Base-by-base conservation (phyloP, 2,329 filamentous ascomycete species). In the Penicillium sp. region DNA sequence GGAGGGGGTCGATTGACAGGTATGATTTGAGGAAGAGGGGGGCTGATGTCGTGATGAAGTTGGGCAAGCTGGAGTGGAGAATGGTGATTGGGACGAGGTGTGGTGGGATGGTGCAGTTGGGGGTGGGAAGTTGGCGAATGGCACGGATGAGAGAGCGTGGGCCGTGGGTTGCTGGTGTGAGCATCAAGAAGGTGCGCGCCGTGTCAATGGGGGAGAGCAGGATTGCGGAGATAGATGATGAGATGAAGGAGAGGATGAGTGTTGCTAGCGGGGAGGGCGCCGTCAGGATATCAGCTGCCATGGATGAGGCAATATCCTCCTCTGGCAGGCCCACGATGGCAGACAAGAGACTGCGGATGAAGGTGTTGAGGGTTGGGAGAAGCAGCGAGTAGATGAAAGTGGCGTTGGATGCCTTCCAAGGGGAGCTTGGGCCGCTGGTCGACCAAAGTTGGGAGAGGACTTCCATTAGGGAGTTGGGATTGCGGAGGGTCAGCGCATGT, bases 371-470 rank as follows among this genome's bases (percentile, higher is more conserved):
- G 7, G 96, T 89, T 11, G 92, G 92, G 62, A 93, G 86, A 18
- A 98, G 82, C 49, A 97, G 86, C 0, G 88, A 90, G 77, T 98
- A 96, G 51, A 98, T 82, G 70, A 98, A 99, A 1, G 92, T 96
- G 14, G 90, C 87, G 73, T 98, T 98, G 39, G 92, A 91, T 9
- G 89, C 85, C 75, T 97, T 97, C 93, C 94, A 99, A 5, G 97
- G 88, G 4, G 95, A 95, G 83, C 92, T 93, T 0, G 89, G 89
- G 37, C 92, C 91, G 73, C 96, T 94, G 66, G 90, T 94, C 50
- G 89, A 84, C 91, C 95, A 98, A 19, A 98, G 79, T 72, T 96
- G 90, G 6, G 88, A 88, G 60, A 99, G 85, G 2, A 95, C 91
- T 65, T 96, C 92, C 67, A 93, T 85, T 58, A 98, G 82, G 0